Evolutionary conservation across 176 grass and related monocot species (phyloP).

Genomic region (Thalia dealbata): DNA sequence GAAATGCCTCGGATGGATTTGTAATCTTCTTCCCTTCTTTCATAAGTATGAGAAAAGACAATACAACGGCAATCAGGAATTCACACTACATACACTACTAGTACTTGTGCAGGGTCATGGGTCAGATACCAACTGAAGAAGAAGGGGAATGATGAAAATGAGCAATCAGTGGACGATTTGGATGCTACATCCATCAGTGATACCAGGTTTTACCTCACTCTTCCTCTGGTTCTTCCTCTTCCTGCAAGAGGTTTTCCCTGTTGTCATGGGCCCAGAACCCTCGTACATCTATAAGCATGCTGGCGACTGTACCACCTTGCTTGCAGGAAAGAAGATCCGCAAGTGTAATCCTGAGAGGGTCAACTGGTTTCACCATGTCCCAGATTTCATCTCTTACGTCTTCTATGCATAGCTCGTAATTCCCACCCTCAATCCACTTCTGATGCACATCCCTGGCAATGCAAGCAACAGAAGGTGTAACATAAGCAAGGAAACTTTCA

Average conservation of each 20-base stretch:
- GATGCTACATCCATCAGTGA: neutral
- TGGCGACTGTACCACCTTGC: slow-evolving; percentile 85
- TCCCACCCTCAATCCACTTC: slow-evolving; percentile 98
- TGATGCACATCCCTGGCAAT: slow-evolving; percentile 88
- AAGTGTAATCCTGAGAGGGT: slow-evolving; percentile 52
- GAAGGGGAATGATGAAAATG: too few relatives aligned
- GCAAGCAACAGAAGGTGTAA: slow-evolving; percentile 8
- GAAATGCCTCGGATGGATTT: too few relatives aligned
- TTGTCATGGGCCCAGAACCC: slow-evolving; percentile 99
- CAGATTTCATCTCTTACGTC: slow-evolving; percentile 99
- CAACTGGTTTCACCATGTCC: slow-evolving; percentile 96
- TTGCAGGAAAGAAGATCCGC: slow-evolving; percentile 84
- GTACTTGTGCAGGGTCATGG: neutral
- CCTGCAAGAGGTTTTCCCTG: slow-evolving; percentile 95
- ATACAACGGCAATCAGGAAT: too few relatives aligned
- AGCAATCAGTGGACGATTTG: neutral
- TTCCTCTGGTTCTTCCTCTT: slow-evolving; percentile 97
- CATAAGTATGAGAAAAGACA: too few relatives aligned
- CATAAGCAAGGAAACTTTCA: slow-evolving; percentile 6
- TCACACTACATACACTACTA: too few relatives aligned
- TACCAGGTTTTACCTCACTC: slow-evolving; percentile 19
- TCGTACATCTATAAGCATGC: slow-evolving; percentile 93
- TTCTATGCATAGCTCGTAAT: slow-evolving; percentile 97
- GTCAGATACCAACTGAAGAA: neutral
- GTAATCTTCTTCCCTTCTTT: too few relatives aligned